Base-by-base conservation (phyloP, 768 basidiomycete genomes). In the Royoungia palumana region DNA sequence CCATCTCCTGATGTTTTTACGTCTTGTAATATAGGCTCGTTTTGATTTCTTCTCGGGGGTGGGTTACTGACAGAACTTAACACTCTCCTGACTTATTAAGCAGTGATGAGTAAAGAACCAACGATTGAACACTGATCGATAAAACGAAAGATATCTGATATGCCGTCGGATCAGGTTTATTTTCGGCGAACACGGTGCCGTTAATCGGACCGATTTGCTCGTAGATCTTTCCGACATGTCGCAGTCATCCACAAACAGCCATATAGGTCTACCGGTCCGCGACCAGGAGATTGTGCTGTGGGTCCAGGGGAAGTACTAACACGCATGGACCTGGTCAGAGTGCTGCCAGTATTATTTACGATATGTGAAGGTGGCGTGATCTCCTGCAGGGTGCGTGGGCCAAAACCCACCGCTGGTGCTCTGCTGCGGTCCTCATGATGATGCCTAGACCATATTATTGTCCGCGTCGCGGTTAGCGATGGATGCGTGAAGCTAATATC, bases 11-110 rank as follows among this genome's bases (percentile, higher is more conserved):
- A 37, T 12, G 35, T n/a, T 16, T 39, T 61, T 61, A 64, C 62
- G 62, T 58, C 55, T 11, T 35, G 38, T 14, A 54, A 57, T 63
- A 57, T 60, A 22, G 16, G 35, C 48, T 28, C 52, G 47, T 60
- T 21, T 28, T 32, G 19, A 27, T 39, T 20, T 17, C 19, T 35
- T 35, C 34, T 28, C 37, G 35, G 41, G 13, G 32, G 45, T 35
- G 38, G 40, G 22, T 40, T 39, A 24, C 16, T 53, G 45, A 44
- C 46, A 21, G 48, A 53, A 54, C 46, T 25, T 44, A 38, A 45
- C 22, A 41, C 27, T 50, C 24, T 50, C 54, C 37, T 42, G n/a
- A 46, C 11, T 62, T 58, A 49, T 44, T 37, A 43, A 44, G 32
- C 32, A 32, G 32, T 16, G 32, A 32, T 32, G 32, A 32, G 32